phyloP scores from a whole-genome alignment of 2,329 filamentous ascomycete genomes.

The Cladosporium velox region DNA sequence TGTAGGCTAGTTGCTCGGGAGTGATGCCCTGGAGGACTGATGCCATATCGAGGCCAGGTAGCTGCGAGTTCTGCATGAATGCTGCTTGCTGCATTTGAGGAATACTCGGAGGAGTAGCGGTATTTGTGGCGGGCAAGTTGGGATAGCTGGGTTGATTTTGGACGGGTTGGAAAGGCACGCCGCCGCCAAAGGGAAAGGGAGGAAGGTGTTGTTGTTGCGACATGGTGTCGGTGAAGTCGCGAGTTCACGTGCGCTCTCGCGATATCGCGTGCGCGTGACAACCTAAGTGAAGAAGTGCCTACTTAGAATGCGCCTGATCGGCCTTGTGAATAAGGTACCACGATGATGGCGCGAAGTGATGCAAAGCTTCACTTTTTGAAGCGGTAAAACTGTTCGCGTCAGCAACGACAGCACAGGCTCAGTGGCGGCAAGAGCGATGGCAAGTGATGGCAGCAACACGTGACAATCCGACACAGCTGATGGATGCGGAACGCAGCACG shows the following conservation, averaged over 20 bases:
- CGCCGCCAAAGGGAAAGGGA: conserved; percentile 24
- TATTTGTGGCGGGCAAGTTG: conserved; percentile 22
- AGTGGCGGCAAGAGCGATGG: neutral
- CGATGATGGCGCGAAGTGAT: neutral
- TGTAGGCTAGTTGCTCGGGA: conserved; percentile 33
- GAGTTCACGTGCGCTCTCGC: conserved; percentile 19
- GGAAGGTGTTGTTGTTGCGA: conserved; percentile 24
- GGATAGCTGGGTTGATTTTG: conserved; percentile 15
- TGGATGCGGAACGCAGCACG: neutral
- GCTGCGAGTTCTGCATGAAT: conserved; percentile 31
- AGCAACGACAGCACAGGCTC: neutral
- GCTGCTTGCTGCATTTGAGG: conserved; percentile 22
- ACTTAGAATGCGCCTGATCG: neutral
- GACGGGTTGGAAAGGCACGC: conserved; percentile 23
- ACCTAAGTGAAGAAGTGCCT: neutral
- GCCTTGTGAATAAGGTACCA: neutral
- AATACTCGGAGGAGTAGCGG: conserved; percentile 9
- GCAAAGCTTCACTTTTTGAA: neutral
- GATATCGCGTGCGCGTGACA: conserved; percentile 20
- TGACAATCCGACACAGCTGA: neutral
- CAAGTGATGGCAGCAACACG: neutral
- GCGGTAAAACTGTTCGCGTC: neutral
- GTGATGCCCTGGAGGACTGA: conserved; percentile 28
- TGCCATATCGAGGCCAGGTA: conserved; percentile 28
- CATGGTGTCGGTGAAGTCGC: conserved; percentile 21